Conservation (phyloP, 2,329 filamentous ascomycete genomes). For the Colletotrichum sp. region DNA sequence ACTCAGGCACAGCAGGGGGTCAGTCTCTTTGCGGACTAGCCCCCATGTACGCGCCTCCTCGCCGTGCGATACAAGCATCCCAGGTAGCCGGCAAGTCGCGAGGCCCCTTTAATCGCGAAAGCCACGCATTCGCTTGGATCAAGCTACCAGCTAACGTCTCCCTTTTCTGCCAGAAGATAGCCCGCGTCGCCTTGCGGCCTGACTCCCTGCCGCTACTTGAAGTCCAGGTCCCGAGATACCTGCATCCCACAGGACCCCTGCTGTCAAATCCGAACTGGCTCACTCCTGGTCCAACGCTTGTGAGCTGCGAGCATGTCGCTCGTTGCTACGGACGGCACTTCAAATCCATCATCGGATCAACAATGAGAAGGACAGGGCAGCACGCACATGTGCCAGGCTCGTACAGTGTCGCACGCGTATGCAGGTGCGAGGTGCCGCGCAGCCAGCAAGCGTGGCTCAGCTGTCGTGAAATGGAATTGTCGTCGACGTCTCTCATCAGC, state of each 20-base stretch:
- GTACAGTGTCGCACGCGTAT: conserved; percentile 12
- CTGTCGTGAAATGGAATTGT: not conserved
- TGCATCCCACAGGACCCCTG: not conserved
- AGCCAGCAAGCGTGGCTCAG: not conserved
- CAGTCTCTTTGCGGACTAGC: not conserved
- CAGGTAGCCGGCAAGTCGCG: conserved; percentile 6
- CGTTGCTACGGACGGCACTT: conserved; percentile 3
- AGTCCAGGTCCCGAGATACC: not conserved
- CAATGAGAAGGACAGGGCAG: not conserved
- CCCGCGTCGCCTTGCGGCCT: not conserved
- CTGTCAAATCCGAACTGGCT: conserved; percentile 1
- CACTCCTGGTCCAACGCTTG: not conserved
- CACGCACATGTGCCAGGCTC: not conserved
- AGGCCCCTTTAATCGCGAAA: conserved; percentile 5
- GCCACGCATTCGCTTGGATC: not conserved
- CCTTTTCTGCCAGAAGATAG: not conserved
- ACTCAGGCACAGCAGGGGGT: conserved; percentile 5
- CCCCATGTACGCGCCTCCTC: not conserved
- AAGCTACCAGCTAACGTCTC: not conserved
- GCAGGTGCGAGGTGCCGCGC: not conserved
- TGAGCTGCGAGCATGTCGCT: not conserved
- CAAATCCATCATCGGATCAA: not conserved
- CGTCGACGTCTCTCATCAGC: not conserved
- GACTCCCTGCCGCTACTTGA: conserved; percentile 7
- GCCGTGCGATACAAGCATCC: not conserved